These are phyloP conservation scores for Metrosideros polymorpha DNA, from an alignment of 441 rosid genomes.

Conservation along the genomic window DNA sequence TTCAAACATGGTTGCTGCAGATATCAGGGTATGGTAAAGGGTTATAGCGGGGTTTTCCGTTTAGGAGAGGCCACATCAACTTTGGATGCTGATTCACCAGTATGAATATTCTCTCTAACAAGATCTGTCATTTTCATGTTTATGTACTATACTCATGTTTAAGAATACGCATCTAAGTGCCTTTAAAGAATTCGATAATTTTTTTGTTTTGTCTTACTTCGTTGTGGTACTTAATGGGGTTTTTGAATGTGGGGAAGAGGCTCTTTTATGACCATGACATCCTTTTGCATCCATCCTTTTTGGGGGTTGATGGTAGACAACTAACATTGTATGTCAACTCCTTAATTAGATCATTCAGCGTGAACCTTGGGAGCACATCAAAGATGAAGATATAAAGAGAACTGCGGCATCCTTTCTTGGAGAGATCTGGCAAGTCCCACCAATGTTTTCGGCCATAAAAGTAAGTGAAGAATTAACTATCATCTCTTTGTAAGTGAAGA, in stretches of 20 bases:
- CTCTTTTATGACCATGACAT: not conserved
- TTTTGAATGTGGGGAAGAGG: not conserved
- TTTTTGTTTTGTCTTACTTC: not conserved
- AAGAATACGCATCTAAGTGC: not conserved
- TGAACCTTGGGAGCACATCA: slow-evolving; percentile 96
- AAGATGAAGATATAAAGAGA: slow-evolving; percentile 72
- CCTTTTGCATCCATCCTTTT: not conserved
- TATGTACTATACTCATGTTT: not conserved
- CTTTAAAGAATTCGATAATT: not conserved
- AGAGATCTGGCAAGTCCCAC: slow-evolving; percentile 99
- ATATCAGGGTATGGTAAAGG: slow-evolving; percentile 87
- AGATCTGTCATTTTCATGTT: not conserved
- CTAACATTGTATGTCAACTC: not conserved
- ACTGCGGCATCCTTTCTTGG: slow-evolving; percentile 73
- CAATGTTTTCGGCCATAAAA: slow-evolving; percentile 98
- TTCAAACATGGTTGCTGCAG: slow-evolving; percentile 30
- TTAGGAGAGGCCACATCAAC: slow-evolving; percentile 98
- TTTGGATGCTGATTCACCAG: slow-evolving; percentile 94
- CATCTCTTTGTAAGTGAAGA: slow-evolving; percentile 16
- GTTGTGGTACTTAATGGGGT: not conserved
- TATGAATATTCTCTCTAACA: slow-evolving; percentile 17
- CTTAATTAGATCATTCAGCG: slow-evolving; percentile 69
- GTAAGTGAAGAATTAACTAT: slow-evolving; percentile 30
- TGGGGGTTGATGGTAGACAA: not conserved
- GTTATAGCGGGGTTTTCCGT: slow-evolving; percentile 88